Percentiles rank a stretch among this genome's conserved stretches.
Evolutionary conservation across 495 filamentous ascomycete species (phyloP).

Genomic region (Penicillium manginii): DNA sequence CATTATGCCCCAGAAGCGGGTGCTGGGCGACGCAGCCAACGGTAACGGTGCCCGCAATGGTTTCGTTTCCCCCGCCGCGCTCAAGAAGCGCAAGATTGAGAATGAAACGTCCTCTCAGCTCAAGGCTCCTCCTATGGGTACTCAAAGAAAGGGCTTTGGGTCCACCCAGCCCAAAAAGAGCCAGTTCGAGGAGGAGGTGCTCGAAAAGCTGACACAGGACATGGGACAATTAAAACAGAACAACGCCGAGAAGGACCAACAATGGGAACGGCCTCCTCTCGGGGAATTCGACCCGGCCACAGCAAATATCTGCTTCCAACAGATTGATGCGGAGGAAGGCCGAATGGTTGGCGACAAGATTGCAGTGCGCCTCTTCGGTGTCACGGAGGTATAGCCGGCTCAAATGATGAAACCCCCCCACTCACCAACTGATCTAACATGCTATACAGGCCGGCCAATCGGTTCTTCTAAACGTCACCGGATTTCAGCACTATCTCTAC

Average conservation of each 20-base stretch:
- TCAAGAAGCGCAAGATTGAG: constrained; percentile 84
- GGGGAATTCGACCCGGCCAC: constrained; percentile 70
- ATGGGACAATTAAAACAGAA: constrained; percentile 79
- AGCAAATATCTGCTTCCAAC: constrained; percentile 84
- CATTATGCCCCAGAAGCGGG: constrained; percentile 58
- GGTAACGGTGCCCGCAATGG: constrained; percentile 50
- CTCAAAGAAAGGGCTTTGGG: constrained; percentile 58
- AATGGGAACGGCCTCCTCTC: constrained; percentile 83
- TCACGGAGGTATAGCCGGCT: constrained; percentile 72
- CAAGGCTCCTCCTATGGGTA: constrained; percentile 62
- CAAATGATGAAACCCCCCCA: not conserved
- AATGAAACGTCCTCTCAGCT: constrained; percentile 53
- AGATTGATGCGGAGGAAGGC: constrained; percentile 95
- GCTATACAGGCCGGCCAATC: constrained; percentile 74
- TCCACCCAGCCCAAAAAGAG: constrained; percentile 84
- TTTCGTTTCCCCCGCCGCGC: constrained; percentile 49
- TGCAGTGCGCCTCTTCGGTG: constrained; percentile 87
- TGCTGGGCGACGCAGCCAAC: constrained; percentile 58
- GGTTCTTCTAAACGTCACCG: constrained; percentile 90
- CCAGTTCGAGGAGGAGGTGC: constrained; percentile 88
- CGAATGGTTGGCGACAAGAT: constrained; percentile 70
- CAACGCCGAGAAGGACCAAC: constrained; percentile 91
- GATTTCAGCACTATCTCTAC: constrained; percentile 96
- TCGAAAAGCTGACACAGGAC: constrained; percentile 94
- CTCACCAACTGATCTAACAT: constrained; percentile 17